Conservation (phyloP, 2,329 filamentous ascomycete genomes). For the Fusarium cicatricum region DNA sequence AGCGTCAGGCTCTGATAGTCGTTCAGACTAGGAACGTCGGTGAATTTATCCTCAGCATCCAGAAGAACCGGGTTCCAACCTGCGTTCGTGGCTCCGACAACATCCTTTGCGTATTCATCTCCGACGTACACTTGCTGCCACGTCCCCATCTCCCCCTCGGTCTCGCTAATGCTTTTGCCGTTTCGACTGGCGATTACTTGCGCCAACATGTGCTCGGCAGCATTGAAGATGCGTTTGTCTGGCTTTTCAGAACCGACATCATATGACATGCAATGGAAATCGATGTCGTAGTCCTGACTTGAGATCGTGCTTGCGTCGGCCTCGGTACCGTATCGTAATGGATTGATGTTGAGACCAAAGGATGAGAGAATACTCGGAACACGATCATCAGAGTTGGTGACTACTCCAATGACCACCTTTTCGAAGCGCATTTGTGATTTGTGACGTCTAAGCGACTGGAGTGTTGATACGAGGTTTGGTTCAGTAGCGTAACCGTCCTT, state of each 20-base stretch:
- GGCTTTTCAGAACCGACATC: constrained; percentile 70
- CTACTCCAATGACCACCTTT: constrained; percentile 25
- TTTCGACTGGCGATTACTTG: constrained; percentile 16
- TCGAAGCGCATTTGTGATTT: constrained; percentile 3
- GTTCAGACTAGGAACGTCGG: constrained; percentile 10
- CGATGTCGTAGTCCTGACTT: constrained; percentile 2
- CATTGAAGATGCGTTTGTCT: constrained; percentile 61
- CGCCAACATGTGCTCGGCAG: constrained; percentile 55
- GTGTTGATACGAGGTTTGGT: not conserved
- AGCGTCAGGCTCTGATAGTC: constrained; percentile 1
- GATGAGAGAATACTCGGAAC: constrained; percentile 34
- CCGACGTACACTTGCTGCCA: constrained; percentile 34
- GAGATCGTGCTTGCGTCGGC: not conserved
- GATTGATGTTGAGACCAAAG: constrained; percentile 19
- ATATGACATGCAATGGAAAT: constrained; percentile 60
- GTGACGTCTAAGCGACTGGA: constrained; percentile 2
- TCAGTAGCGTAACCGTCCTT: constrained; percentile 26
- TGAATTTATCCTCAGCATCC: constrained; percentile 14
- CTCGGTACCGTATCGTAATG: constrained; percentile 12
- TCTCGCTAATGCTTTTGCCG: not conserved
- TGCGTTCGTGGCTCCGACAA: constrained; percentile 20
- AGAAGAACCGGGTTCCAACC: constrained; percentile 29
- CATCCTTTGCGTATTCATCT: constrained; percentile 31
- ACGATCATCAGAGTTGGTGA: constrained; percentile 36
- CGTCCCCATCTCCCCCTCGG: not conserved